These are phyloP conservation scores for Xylariaceae sp. DNA, from an alignment of 2,329 filamentous ascomycete genomes.

Conservation along the genomic window DNA sequence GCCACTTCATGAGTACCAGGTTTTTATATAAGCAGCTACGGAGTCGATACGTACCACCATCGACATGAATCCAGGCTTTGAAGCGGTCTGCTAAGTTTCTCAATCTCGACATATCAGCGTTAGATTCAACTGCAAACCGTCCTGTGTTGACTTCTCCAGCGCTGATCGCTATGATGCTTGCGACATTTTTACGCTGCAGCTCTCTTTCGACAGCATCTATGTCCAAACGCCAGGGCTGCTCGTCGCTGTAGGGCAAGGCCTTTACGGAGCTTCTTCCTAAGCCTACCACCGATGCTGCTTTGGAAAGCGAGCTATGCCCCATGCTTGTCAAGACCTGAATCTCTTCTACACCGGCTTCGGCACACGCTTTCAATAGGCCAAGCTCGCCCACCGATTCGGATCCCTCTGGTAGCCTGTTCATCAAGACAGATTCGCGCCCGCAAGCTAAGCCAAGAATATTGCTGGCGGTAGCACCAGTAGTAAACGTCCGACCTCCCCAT, in stretches of 20 bases:
- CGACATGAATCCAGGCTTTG: conserved; percentile 82
- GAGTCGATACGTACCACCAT: conserved; percentile 54
- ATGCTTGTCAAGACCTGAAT: conserved; percentile 77
- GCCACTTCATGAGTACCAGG: background rate
- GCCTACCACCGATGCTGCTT: conserved; percentile 79
- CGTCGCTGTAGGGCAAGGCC: conserved; percentile 46
- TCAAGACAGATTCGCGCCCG: conserved; percentile 60
- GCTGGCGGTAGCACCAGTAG: conserved; percentile 65
- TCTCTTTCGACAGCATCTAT: conserved; percentile 59
- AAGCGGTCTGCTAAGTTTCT: conserved; percentile 68
- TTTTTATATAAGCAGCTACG: background rate
- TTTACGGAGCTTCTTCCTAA: conserved; percentile 67
- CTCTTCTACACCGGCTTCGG: conserved; percentile 56
- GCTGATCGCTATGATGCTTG: conserved; percentile 76
- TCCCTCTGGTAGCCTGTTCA: conserved; percentile 25
- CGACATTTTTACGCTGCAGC: conserved; percentile 49
- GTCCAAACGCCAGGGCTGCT: conserved; percentile 66
- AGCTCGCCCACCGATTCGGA: conserved; percentile 60
- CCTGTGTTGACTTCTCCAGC: conserved; percentile 91
- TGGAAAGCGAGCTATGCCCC: conserved; percentile 78
- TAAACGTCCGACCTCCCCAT: conserved; percentile 53
- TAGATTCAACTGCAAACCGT: conserved; percentile 61
- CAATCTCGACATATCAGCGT: conserved; percentile 57
- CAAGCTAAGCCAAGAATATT: conserved; percentile 75
- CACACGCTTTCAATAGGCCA: conserved; percentile 65